Conservation (phyloP, 179 eudicot genomes). For the Actinidia polygama region DNA sequence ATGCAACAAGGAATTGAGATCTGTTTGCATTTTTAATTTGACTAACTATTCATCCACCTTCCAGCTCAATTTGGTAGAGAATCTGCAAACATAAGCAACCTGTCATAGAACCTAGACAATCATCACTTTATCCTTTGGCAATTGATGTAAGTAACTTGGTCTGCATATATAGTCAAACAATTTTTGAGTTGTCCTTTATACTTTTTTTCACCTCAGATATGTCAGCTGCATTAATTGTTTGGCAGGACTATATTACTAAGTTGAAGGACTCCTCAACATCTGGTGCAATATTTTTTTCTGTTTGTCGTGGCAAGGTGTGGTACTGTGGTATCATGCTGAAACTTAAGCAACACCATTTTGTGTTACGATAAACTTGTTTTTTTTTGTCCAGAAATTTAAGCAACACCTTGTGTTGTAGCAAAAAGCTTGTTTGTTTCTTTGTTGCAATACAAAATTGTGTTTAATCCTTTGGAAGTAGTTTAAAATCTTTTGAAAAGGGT, state of each 20-base stretch:
- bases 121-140: slow-evolving; percentile 76
- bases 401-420: too few species aligned
- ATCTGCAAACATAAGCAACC: slow-evolving; percentile 92
- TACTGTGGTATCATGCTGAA: slow-evolving; percentile 15
- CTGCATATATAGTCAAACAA: not conserved
- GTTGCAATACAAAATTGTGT: not conserved
- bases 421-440: not conserved
- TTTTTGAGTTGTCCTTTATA: not conserved
- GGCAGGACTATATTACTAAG: slow-evolving; percentile 86
- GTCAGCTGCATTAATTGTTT: slow-evolving; percentile 16
- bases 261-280: slow-evolving; percentile 74
- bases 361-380: not conserved
- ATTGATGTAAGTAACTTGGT: slow-evolving; percentile 62
- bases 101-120: slow-evolving; percentile 96
- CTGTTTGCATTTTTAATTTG: slow-evolving; percentile 4
- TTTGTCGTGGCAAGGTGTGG: slow-evolving; percentile 98
- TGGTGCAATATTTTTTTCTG: slow-evolving; percentile 96
- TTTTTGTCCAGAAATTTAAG: too few species aligned
- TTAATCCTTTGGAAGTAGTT: slow-evolving; percentile 1
- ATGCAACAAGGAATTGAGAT: not conserved
- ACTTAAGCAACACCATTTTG: slow-evolving; percentile 13
- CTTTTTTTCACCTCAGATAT: slow-evolving; percentile 12
- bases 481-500: not conserved
- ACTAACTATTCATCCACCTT: slow-evolving; percentile 31
- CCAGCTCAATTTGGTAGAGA: slow-evolving; percentile 91